A percentile compares a stretch with the other conserved stretches of the same genome.
Evolutionary conservation across 2,329 filamentous ascomycete species (phyloP).

Genomic region (Clonostachys chloroleuca): DNA sequence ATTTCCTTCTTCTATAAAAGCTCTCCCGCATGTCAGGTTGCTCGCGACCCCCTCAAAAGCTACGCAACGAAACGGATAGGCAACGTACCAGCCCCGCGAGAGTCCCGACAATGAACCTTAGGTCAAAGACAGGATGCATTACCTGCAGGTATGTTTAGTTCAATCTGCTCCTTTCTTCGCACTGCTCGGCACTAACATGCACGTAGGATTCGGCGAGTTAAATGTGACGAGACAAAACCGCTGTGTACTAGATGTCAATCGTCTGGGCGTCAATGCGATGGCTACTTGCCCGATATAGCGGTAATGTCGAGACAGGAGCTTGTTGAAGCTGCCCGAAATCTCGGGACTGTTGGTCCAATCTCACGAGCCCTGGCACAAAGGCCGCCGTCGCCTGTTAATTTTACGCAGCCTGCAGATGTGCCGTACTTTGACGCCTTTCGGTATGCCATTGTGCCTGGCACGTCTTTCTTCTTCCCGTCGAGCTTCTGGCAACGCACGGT

Average conservation of each 20-base stretch:
- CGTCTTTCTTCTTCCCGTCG: constrained; percentile 17
- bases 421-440: constrained; percentile 27
- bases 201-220: constrained; percentile 24
- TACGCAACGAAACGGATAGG: too few relatives aligned
- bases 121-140: not conserved
- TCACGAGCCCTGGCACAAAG: constrained; percentile 9
- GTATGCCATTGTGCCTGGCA: constrained; percentile 17
- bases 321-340: constrained; percentile 14
- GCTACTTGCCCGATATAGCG: constrained; percentile 16
- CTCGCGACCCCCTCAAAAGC: too few relatives aligned
- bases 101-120: not conserved
- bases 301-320: constrained; percentile 22
- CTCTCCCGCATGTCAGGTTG: too few relatives aligned
- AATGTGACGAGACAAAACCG: constrained; percentile 24
- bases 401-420: constrained; percentile 2
- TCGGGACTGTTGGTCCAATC: constrained; percentile 20
- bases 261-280: constrained; percentile 21
- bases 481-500: constrained; percentile 22
- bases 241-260: constrained; percentile 15
- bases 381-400: not conserved
- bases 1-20: too few relatives aligned
- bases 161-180: not conserved
- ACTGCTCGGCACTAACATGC: not conserved
- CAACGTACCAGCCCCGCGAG: too few relatives aligned
- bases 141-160: not conserved